Percentiles rank a stretch among this genome's conserved stretches.
Evolutionary conservation across 345 rosid species (phyloP).

Genomic region (Citrus trifoliata): DNA sequence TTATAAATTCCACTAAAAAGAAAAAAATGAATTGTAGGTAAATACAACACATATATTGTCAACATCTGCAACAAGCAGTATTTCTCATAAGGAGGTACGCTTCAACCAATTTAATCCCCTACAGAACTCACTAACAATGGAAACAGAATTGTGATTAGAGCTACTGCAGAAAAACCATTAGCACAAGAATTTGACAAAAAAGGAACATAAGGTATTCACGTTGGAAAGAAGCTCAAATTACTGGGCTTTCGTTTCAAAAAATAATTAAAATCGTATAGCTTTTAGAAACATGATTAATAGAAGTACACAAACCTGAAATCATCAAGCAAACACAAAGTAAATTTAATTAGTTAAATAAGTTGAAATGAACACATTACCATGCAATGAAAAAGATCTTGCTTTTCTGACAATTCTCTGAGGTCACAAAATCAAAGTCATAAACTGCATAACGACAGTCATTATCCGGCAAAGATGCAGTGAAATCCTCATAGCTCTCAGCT

Average conservation of each 20-base stretch:
- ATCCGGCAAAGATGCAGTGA: constrained; percentile 56
- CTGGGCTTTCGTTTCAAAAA: no score
- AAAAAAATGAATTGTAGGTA: neutral
- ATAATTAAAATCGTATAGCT: no score
- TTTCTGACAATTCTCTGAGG: constrained; percentile 59
- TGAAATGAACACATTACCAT: constrained; percentile 30
- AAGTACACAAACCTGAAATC: neutral
- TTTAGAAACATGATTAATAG: neutral
- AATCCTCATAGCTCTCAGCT: constrained; percentile 51
- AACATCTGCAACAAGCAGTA: neutral
- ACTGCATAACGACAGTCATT: constrained; percentile 65
- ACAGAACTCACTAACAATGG: neutral
- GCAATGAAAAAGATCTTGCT: constrained; percentile 71
- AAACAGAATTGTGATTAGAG: neutral
- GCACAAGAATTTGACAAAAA: neutral
- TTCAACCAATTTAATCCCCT: neutral
- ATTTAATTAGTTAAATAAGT: neutral
- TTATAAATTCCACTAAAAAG: neutral
- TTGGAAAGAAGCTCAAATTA: no score
- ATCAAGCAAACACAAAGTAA: neutral
- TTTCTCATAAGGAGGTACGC: neutral
- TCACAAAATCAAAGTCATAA: constrained; percentile 61
- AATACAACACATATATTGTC: neutral
- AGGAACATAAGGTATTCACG: neutral
- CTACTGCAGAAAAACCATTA: neutral